A percentile compares a stretch with the other conserved stretches of the same genome.
phyloP scores from a whole-genome alignment of 192 early-diverging fungal species.

The Gryganskiella cystojenkinii region DNA sequence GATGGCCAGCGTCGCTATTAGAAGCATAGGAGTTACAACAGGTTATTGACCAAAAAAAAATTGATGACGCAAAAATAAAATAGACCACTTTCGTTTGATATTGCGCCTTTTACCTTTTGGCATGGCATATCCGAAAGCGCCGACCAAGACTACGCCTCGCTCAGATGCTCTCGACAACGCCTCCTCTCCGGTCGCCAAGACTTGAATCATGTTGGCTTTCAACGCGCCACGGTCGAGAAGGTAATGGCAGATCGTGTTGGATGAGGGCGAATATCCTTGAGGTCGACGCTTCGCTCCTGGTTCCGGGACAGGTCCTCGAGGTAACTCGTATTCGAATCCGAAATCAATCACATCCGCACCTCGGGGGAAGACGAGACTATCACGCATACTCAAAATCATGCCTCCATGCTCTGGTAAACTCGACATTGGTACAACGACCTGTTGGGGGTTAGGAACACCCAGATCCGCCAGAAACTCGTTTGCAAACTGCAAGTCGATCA shows the following conservation, averaged over 20 bases:
- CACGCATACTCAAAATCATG: conserved; percentile 76
- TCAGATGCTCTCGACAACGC: conserved; percentile 27
- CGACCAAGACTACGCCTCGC: conserved; percentile 51
- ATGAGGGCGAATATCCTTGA: conserved; percentile 36
- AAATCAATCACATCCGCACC: conserved; percentile 54
- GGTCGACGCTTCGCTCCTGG: conserved; percentile 43
- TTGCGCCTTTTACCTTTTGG: conserved; percentile 58
- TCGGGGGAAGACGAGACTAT: conserved; percentile 61
- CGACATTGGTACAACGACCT: conserved; percentile 71
- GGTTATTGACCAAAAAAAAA: background rate
- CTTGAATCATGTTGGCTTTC: conserved; percentile 66
- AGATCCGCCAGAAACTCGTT: conserved; percentile 59
- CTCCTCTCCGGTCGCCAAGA: conserved; percentile 60
- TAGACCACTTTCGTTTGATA: background rate
- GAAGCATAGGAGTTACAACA: conserved; percentile 8
- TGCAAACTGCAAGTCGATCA: conserved; percentile 64
- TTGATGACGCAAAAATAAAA: background rate
- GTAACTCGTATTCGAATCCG: conserved; percentile 48
- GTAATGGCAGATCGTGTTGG: conserved; percentile 65
- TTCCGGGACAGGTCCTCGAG: conserved; percentile 35
- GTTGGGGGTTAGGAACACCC: conserved; percentile 54
- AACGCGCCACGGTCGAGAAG: conserved; percentile 77
- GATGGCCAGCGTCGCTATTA: conserved; percentile 72
- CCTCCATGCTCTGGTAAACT: conserved; percentile 83
- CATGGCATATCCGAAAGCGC: conserved; percentile 70